phyloP scores from a whole-genome alignment of 371 early-diverging fungal genomes.

The Mitosporidium daphniae region DNA sequence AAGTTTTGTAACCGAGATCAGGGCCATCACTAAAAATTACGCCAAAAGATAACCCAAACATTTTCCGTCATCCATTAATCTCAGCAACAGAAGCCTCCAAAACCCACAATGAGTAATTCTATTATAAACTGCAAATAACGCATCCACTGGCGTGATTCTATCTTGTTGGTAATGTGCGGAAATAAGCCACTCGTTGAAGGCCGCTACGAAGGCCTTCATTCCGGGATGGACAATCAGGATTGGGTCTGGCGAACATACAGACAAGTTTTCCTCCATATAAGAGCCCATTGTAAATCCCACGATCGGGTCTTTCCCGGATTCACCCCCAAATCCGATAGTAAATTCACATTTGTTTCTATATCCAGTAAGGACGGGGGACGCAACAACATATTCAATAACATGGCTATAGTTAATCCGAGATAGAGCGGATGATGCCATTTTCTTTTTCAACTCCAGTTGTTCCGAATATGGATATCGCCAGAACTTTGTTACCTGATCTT shows the following conservation, averaged over 20 bases:
- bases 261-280: slow-evolving; percentile 18
- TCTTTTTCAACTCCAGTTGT: too few species aligned
- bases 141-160: slow-evolving; percentile 12
- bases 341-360: slow-evolving; percentile 49
- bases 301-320: slow-evolving; percentile 12
- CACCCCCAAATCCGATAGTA: slow-evolving; percentile 18
- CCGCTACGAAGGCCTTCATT: too few species aligned
- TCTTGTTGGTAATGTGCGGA: slow-evolving; percentile 1
- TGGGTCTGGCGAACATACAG: slow-evolving; percentile 9
- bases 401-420: too few species aligned
- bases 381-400: too few species aligned
- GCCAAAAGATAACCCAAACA: slow-evolving; percentile 4
- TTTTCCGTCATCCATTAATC: slow-evolving; percentile 17
- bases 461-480: too few species aligned
- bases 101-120: slow-evolving; percentile 16
- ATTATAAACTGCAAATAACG: slow-evolving; percentile 15
- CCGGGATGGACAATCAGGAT: background rate
- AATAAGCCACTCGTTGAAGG: too few species aligned
- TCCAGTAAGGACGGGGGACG: slow-evolving; percentile 18
- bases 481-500: too few species aligned
- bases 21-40: background rate
- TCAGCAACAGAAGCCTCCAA: slow-evolving; percentile 20
- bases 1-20: background rate
- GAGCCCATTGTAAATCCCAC: slow-evolving; percentile 31
- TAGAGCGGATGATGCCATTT: too few species aligned